A percentile compares a stretch with the other conserved stretches of the same genome.
Evolutionary conservation across 176 grass and related monocot species (phyloP).

Genomic region (Zizania latifolia): DNA sequence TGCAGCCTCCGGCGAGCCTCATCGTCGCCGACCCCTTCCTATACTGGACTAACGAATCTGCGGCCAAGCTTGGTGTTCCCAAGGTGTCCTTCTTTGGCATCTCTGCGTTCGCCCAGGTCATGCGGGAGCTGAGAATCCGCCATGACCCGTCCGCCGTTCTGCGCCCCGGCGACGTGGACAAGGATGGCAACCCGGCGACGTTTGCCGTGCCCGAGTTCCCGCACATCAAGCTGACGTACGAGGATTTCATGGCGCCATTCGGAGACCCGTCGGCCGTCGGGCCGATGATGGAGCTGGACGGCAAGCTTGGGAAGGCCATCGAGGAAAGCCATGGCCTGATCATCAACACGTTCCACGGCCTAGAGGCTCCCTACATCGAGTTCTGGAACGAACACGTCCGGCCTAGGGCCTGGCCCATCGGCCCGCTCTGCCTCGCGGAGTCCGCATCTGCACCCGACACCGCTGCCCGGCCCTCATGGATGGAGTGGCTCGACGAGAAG

Average conservation of each 20-base stretch:
- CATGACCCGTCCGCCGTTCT: slow-evolving; percentile 36
- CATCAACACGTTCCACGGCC: slow-evolving; percentile 47
- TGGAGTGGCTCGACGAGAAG: slow-evolving; percentile 53
- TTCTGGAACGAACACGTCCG: slow-evolving; percentile 10
- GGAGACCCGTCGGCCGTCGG: slow-evolving; percentile 40
- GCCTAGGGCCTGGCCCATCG: slow-evolving; percentile 27
- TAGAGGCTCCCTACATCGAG: slow-evolving; percentile 44
- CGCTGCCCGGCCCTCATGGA: not conserved
- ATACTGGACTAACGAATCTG: slow-evolving; percentile 37
- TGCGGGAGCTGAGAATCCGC: not conserved
- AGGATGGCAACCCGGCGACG: slow-evolving; percentile 6
- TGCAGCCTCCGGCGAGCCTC: slow-evolving; percentile 27
- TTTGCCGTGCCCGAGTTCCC: slow-evolving; percentile 58
- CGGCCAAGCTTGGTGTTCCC: slow-evolving; percentile 33
- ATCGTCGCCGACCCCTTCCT: slow-evolving; percentile 56
- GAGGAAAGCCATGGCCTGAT: slow-evolving; percentile 27
- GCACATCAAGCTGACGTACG: slow-evolving; percentile 32
- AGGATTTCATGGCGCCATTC: slow-evolving; percentile 53
- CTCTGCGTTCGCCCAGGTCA: slow-evolving; percentile 33
- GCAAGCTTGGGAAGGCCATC: not conserved
- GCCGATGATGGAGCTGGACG: slow-evolving; percentile 31
- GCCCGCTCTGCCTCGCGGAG: slow-evolving; percentile 44
- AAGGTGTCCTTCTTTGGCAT: slow-evolving; percentile 40
- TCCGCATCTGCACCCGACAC: accelerated
- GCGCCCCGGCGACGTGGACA: not conserved